Conservation (phyloP, 441 rosid species). For the Euphorbia schlechtendalii region DNA sequence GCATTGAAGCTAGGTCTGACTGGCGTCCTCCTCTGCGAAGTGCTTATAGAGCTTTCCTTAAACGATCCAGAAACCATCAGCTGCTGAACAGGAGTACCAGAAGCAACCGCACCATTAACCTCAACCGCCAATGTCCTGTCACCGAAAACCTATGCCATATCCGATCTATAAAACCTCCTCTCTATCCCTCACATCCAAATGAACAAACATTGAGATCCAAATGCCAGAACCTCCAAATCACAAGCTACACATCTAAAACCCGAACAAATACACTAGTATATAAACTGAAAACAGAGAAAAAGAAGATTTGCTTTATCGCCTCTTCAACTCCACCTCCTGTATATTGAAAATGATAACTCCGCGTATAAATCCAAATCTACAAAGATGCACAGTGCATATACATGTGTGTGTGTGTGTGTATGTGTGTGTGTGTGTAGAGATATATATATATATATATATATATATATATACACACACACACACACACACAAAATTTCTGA, state of each 20-base stretch:
- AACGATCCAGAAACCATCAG: constrained; percentile 59
- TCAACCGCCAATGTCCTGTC: constrained; percentile 30
- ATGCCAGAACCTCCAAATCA: constrained; percentile 8
- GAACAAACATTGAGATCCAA: constrained; percentile 24
- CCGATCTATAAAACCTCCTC: constrained; percentile 47
- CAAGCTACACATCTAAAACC: neutral
- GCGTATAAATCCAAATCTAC: too few relatives aligned
- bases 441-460: too few relatives aligned
- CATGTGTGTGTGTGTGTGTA: too few relatives aligned
- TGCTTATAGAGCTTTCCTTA: constrained; percentile 60
- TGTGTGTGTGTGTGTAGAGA: too few relatives aligned
- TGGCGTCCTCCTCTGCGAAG: constrained; percentile 59
- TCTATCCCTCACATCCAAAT: constrained; percentile 30
- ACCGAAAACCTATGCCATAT: constrained; percentile 67
- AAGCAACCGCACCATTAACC: constrained; percentile 21
- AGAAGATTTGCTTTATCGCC: too few relatives aligned
- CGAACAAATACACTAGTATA: neutral
- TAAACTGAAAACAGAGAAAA: too few relatives aligned
- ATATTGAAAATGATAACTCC: neutral
- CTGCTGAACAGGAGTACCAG: constrained; percentile 30
- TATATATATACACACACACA: too few relatives aligned
- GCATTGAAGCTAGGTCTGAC: constrained; percentile 87
- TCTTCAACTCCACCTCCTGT: neutral
- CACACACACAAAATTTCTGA: too few relatives aligned
- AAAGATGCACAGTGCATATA: too few relatives aligned